These are phyloP conservation scores for Raphanus raphanistrum DNA, from an alignment of 345 rosid species.

Conservation along the genomic window DNA sequence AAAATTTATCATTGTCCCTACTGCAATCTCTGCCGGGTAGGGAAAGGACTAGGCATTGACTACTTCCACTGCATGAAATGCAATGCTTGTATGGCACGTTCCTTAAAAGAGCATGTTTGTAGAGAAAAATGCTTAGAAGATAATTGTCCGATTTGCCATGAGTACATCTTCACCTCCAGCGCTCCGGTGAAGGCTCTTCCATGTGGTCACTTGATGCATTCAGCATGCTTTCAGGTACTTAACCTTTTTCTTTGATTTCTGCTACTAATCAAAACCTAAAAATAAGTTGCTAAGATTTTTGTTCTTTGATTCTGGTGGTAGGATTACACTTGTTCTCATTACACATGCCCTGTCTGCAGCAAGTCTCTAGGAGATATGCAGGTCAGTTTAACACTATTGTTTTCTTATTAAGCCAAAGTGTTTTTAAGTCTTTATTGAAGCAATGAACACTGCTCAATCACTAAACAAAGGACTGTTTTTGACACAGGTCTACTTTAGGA, in stretches of 20 bases:
- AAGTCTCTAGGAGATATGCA: constrained; percentile 96
- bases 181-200: constrained; percentile 73
- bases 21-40: constrained; percentile 86
- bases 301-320: constrained; percentile 42
- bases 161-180: constrained; percentile 72
- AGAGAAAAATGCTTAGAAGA: constrained; percentile 73
- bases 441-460: constrained; percentile 9
- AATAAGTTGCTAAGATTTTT: not conserved
- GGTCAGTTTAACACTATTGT: constrained; percentile 45
- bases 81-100: constrained; percentile 82
- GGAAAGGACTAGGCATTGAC: constrained; percentile 87
- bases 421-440: constrained; percentile 2
- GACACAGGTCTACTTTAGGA: constrained; percentile 68
- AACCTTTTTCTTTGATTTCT: constrained; percentile 26
- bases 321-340: constrained; percentile 77
- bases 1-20: constrained; percentile 94
- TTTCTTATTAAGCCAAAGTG: not conserved
- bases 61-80: constrained; percentile 96
- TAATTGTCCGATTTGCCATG: constrained; percentile 87
- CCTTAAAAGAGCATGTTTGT: constrained; percentile 63
- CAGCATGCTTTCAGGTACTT: constrained; percentile 70
- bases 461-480: constrained; percentile 12
- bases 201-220: constrained; percentile 95
- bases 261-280: not conserved
- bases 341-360: constrained; percentile 91